phyloP scores from a whole-genome alignment of 495 filamentous ascomycete species.

The Clavariopsis aquatica region DNA sequence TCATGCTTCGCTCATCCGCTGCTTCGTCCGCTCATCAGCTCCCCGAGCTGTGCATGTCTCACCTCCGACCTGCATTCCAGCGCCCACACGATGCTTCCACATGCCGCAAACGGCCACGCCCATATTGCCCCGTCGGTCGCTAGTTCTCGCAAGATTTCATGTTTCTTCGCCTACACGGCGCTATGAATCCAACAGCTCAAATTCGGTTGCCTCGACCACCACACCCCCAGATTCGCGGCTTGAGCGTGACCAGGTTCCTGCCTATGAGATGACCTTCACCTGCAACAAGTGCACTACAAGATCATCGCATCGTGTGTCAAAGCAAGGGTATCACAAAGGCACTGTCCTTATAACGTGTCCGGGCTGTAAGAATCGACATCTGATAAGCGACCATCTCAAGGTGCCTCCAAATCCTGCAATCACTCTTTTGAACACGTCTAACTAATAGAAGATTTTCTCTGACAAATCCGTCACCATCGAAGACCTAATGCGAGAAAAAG shows the following conservation, averaged over 20 bases:
- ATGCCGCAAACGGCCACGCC: constrained; percentile 28
- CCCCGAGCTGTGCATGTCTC: constrained; percentile 9
- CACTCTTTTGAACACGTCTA: not conserved
- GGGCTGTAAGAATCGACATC: constrained; percentile 75
- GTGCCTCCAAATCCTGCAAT: constrained; percentile 34
- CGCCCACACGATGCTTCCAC: constrained; percentile 16
- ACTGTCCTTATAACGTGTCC: constrained; percentile 87
- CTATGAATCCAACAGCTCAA: constrained; percentile 23
- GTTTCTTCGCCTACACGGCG: constrained; percentile 1
- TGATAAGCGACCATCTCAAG: constrained; percentile 86
- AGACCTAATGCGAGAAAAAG: constrained; percentile 67
- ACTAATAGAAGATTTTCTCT: constrained; percentile 60
- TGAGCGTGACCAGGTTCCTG: constrained; percentile 55
- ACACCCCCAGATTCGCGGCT: constrained; percentile 28
- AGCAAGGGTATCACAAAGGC: constrained; percentile 90
- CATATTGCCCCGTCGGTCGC: constrained; percentile 2
- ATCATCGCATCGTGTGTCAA: constrained; percentile 75
- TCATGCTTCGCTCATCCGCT: constrained; percentile 18
- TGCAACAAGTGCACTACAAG: constrained; percentile 80
- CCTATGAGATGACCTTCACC: constrained; percentile 86
- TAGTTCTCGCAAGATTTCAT: not conserved
- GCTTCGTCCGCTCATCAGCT: constrained; percentile 12
- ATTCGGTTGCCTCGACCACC: constrained; percentile 7
- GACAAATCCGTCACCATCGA: constrained; percentile 68
- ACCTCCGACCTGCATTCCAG: constrained; percentile 17